phyloP scores from a whole-genome alignment of 2,329 filamentous ascomycete genomes.

The Drechslerella coelobrocha region DNA sequence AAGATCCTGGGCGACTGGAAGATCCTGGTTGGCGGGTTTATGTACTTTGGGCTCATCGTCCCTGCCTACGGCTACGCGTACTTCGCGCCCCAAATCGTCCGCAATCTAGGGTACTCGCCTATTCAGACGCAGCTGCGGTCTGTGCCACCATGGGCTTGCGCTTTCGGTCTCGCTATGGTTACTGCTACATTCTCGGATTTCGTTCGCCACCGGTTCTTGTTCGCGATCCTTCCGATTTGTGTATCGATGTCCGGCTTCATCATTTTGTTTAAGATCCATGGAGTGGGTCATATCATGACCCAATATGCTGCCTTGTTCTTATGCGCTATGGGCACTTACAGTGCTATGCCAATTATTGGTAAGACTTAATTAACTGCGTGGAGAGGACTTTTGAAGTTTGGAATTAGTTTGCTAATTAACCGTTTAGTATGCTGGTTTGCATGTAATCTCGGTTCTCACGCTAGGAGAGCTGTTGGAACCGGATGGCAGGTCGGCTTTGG shows the following conservation, averaged over 20 bases:
- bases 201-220: slow-evolving; percentile 74
- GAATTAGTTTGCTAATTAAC: slow-evolving; percentile 35
- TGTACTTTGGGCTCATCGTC: slow-evolving; percentile 82
- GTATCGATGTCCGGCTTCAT: slow-evolving; percentile 76
- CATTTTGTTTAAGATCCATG: slow-evolving; percentile 74
- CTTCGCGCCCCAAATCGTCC: slow-evolving; percentile 76
- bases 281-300: slow-evolving; percentile 64
- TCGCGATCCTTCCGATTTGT: slow-evolving; percentile 72
- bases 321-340: slow-evolving; percentile 78
- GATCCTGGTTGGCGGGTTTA: slow-evolving; percentile 75
- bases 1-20: slow-evolving; percentile 68
- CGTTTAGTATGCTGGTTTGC: slow-evolving; percentile 75
- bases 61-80: slow-evolving; percentile 80
- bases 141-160: slow-evolving; percentile 70
- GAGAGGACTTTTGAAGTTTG: no score
- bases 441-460: slow-evolving; percentile 78
- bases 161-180: slow-evolving; percentile 79
- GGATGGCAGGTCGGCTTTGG: slow-evolving; percentile 82
- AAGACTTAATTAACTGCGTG: slow-evolving; percentile 56
- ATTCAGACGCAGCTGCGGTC: slow-evolving; percentile 64
- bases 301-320: slow-evolving; percentile 85
- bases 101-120: slow-evolving; percentile 68
- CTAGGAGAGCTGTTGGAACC: slow-evolving; percentile 72
- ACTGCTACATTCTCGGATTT: slow-evolving; percentile 76
- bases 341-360: slow-evolving; percentile 81